Evolutionary conservation across 495 filamentous ascomycete species (phyloP).

Genomic region (Annulohypoxylon maeteangense): DNA sequence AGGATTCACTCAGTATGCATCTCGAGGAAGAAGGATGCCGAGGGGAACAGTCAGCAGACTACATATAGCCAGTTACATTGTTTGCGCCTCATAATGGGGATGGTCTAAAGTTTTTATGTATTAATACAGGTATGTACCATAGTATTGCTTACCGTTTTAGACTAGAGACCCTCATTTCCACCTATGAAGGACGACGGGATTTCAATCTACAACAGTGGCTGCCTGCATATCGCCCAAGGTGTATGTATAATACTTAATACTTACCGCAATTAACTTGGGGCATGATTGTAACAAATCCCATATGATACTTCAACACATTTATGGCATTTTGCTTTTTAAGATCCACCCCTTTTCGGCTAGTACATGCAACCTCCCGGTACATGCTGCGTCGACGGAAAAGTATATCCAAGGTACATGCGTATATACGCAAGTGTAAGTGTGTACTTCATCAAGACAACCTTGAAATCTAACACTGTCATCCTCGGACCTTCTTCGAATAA

Average conservation of each 20-base stretch:
- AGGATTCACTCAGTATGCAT: constrained; percentile 27
- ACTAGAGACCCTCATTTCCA: constrained; percentile 1
- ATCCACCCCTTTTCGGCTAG: constrained; percentile 17
- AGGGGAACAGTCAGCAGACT: constrained; percentile 22
- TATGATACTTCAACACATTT: not conserved
- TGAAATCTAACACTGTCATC: constrained; percentile 25
- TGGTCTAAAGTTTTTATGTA: not conserved
- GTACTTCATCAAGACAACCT: constrained; percentile 4
- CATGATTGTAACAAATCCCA: not conserved
- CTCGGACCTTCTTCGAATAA: constrained; percentile 32
- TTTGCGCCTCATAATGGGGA: constrained; percentile 22
- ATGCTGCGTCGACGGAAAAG: too few species aligned
- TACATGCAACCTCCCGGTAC: constrained; percentile 27
- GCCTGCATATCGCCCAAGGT: constrained; percentile 5
- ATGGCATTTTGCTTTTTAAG: constrained; percentile 25
- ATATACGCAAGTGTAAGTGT: not conserved
- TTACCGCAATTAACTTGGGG: not conserved
- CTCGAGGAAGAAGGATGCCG: constrained; percentile 37
- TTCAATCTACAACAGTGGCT: constrained; percentile 15
- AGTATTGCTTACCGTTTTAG: not conserved
- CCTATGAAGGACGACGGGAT: not conserved
- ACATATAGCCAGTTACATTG: not conserved
- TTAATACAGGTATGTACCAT: not conserved
- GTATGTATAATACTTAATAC: not conserved
- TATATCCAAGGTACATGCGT: constrained; percentile 14